Conservation (phyloP, 164 flowering plant genomes). For the grape (Vitis vinifera) region DNA sequence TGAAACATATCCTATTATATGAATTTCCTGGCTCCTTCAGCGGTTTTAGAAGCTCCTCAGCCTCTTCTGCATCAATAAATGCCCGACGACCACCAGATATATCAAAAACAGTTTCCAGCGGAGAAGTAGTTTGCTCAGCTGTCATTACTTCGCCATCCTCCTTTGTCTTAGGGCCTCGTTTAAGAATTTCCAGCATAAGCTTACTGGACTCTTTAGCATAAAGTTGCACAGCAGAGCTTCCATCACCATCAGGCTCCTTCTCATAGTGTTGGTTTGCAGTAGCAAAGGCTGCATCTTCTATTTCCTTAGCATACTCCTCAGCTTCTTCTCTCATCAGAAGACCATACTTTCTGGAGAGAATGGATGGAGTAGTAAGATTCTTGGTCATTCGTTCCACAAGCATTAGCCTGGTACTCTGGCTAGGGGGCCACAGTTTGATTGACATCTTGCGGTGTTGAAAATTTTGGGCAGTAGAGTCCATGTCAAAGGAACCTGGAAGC, state of each 20-base stretch:
- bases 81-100: conserved; percentile 62
- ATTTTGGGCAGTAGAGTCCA: conserved; percentile 34
- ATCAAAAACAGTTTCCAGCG: conserved; percentile 40
- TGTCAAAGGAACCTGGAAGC: conserved; percentile 25
- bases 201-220: conserved; percentile 66
- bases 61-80: conserved; percentile 55
- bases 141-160: conserved; percentile 25
- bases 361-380: conserved; percentile 54
- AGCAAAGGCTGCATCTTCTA: conserved; percentile 50
- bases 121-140: conserved; percentile 24
- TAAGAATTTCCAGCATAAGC: conserved; percentile 59
- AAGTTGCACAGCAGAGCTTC: conserved; percentile 59
- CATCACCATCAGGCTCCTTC: conserved; percentile 68
- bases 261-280: conserved; percentile 42
- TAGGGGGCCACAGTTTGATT: conserved; percentile 70
- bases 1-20: conserved; percentile 56
- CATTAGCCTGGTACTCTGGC: conserved; percentile 50
- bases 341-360: conserved; percentile 62
- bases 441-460: conserved; percentile 31
- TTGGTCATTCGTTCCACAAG: conserved; percentile 58
- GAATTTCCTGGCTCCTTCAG: conserved; percentile 37
- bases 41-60: conserved; percentile 45
- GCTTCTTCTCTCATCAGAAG: conserved; percentile 55
- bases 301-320: conserved; percentile 50
- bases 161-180: conserved; percentile 49